These are phyloP conservation scores for Byssothecium circinans DNA, from an alignment of 2,329 filamentous ascomycete genomes.

Conservation along the genomic window DNA sequence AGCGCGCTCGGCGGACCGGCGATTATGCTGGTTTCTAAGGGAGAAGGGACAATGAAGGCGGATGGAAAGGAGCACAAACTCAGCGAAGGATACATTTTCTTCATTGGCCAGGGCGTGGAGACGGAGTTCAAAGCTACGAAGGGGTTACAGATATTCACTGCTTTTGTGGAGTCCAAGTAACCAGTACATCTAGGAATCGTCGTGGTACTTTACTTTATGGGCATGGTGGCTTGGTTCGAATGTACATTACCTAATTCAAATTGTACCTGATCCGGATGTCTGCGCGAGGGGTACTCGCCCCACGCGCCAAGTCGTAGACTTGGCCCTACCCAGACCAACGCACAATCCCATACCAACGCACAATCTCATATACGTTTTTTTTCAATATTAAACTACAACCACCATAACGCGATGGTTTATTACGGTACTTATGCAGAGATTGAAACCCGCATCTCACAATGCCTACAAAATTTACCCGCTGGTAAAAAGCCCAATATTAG, in stretches of 20 bases:
- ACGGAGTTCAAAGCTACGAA: constrained; percentile 50
- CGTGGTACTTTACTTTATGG: neutral
- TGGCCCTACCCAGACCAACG: no score
- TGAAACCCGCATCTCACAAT: no score
- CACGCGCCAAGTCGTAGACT: no score
- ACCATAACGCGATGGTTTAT: no score
- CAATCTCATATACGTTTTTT: no score
- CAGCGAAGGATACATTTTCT: constrained; percentile 66
- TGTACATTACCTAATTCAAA: constrained; percentile 10
- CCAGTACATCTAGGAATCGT: constrained; percentile 12
- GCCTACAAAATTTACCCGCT: no score
- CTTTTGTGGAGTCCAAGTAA: constrained; percentile 52
- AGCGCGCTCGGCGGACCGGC: constrained; percentile 61
- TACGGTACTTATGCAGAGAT: no score
- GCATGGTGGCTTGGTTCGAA: constrained; percentile 1
- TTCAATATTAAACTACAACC: no score
- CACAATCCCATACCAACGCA: no score
- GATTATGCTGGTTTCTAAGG: constrained; percentile 64
- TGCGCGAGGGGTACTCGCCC: constrained; percentile 9
- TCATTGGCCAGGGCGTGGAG: constrained; percentile 62
- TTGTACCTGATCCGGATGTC: constrained; percentile 5
- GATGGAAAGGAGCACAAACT: constrained; percentile 57
- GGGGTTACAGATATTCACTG: constrained; percentile 53
- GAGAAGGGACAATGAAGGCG: constrained; percentile 59
- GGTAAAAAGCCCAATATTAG: no score